These are phyloP conservation scores for Xylaria digitata DNA, from an alignment of 2,329 filamentous ascomycete species.

Conservation along the genomic window DNA sequence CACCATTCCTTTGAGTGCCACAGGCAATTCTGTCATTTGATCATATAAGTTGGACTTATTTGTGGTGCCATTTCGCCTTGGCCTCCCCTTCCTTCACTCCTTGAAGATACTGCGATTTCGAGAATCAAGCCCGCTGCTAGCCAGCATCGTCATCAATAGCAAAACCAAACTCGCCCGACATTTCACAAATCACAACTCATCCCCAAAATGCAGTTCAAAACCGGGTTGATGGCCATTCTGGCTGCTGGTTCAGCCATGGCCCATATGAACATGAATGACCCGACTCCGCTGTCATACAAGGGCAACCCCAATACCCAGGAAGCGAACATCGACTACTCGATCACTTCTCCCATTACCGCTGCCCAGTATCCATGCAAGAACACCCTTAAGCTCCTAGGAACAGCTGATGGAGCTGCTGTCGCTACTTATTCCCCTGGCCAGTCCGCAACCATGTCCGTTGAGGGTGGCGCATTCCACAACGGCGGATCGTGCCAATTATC, in stretches of 20 bases:
- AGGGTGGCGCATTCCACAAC: slow-evolving; percentile 70
- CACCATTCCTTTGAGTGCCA: slow-evolving; percentile 32
- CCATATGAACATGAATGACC: slow-evolving; percentile 68
- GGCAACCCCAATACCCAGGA: slow-evolving; percentile 58
- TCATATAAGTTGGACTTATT: slow-evolving; percentile 26
- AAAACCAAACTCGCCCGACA: neutral
- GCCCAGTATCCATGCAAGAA: slow-evolving; percentile 84
- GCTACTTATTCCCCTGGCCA: slow-evolving; percentile 72
- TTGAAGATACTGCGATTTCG: slow-evolving; percentile 21
- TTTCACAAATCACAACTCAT: slow-evolving; percentile 16
- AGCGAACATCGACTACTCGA: slow-evolving; percentile 73
- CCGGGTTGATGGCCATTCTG: slow-evolving; percentile 54
- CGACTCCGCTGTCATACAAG: slow-evolving; percentile 65
- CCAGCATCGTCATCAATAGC: slow-evolving; percentile 15
- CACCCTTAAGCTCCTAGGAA: slow-evolving; percentile 62
- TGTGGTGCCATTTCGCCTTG: slow-evolving; percentile 5
- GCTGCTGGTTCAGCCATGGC: slow-evolving; percentile 59
- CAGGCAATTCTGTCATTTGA: slow-evolving; percentile 21
- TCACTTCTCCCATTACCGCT: slow-evolving; percentile 73
- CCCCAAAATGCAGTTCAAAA: slow-evolving; percentile 56
- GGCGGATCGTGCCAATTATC: slow-evolving; percentile 83
- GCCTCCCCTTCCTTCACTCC: slow-evolving; percentile 16
- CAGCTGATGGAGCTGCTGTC: slow-evolving; percentile 62
- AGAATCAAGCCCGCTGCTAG: slow-evolving; percentile 31
- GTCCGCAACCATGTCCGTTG: slow-evolving; percentile 71